Evolutionary conservation across 129 eudicot genomes (phyloP), one percentile per base, ranked within the genome.

Genomic region (Flaveria brownii): DNA sequence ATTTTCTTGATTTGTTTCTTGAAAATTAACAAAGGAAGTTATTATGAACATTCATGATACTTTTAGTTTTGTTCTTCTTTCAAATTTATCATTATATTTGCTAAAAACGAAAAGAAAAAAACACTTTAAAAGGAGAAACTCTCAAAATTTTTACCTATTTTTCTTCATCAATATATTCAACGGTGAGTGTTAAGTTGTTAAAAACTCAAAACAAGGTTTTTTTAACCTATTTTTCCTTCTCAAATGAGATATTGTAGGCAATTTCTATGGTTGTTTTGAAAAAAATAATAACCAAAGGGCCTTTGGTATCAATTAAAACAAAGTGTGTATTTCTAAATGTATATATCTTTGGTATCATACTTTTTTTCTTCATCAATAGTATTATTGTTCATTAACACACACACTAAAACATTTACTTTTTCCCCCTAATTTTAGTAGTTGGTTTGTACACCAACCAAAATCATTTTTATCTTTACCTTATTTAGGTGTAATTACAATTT

Each of bases 201-300:
- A 36, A 36, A 36, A 0, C 1, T 62, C 20, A 30, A 28, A 28
- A 26, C 68, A 28, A 6, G 45, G 5, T 20, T 28, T 62, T 62
- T 62, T 12, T 28, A 28, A 3, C 33, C 14, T 56, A 20, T 56
- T 56, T 6, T 56, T 20, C 5, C 23, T 22, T 22, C 9, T 56
- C 4, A 56, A 56, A 56, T 57, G 63, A 57, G 15, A 18, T 50
- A 14, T 49, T 63, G 42, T 26, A 56, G 42, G 69, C 39, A 6
- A 14, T 56, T 59, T 77, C 45, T 68, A 41, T 66, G 68, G 68
- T 73, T 62, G 54, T 41, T 50, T 33, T 4, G 12, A 20, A 18
- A 56, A 57, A 18, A 57, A 57, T 20, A 57, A 57, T 22, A 18
- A 8, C 23, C 9, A 16, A 52, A 16, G 7, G 18, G 59, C 22